These are phyloP conservation scores for Claviceps africana DNA, from an alignment of 2,329 filamentous ascomycete species.

Conservation along the genomic window DNA sequence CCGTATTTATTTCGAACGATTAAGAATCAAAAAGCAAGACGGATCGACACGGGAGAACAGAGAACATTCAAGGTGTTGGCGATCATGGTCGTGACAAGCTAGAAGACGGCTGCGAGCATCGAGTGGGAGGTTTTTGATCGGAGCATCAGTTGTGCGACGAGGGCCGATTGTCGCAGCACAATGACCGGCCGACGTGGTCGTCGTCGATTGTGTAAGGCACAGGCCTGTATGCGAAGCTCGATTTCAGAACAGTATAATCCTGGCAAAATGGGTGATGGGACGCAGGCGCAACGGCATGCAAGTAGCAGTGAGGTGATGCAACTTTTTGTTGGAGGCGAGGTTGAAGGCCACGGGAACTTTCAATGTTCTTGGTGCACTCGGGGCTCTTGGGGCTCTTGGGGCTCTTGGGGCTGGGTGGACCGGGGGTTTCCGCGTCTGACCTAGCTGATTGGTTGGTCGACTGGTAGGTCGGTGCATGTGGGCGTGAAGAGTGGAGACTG, in stretches of 20 bases:
- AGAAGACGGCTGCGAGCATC: conserved; percentile 15
- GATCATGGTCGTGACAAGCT: conserved; percentile 39
- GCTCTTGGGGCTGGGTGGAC: background rate
- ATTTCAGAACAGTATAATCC: background rate
- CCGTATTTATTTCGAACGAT: conserved; percentile 14
- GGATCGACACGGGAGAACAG: conserved; percentile 37
- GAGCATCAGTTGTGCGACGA: conserved; percentile 1
- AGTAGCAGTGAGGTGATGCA: background rate
- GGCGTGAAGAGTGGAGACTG: background rate
- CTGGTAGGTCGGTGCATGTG: background rate
- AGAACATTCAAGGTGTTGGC: conserved; percentile 34
- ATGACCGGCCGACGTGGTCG: background rate
- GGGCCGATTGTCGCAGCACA: conserved; percentile 3
- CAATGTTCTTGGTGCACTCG: background rate
- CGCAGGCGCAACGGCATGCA: conserved; percentile 2
- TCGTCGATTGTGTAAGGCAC: background rate
- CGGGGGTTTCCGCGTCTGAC: background rate
- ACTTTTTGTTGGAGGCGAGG: conserved; percentile 4
- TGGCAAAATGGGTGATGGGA: background rate
- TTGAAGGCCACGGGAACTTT: background rate
- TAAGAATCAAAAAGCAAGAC: conserved; percentile 40
- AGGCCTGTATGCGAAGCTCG: background rate
- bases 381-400: background rate
- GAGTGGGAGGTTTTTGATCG: conserved; percentile 1
- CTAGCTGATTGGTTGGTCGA: background rate